Evolutionary conservation across 2,329 filamentous ascomycete genomes (phyloP).

Genomic region (Aureobasidium sp.): DNA sequence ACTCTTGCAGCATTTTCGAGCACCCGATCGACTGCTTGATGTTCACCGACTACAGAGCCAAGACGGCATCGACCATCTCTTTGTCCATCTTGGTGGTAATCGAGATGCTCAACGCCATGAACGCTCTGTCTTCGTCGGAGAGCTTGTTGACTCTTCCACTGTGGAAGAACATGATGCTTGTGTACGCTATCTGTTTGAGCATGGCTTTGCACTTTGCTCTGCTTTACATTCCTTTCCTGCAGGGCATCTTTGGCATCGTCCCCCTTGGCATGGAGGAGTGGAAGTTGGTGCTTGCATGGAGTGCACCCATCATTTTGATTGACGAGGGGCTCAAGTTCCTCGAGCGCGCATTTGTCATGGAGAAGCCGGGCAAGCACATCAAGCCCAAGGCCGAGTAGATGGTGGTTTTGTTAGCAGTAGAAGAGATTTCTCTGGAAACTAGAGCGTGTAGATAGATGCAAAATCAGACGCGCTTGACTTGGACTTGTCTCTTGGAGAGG

Average conservation of each 20-base stretch:
- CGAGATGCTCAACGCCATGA: conserved; percentile 99
- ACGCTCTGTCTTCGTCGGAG: conserved; percentile 91
- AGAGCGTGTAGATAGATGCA: neutral
- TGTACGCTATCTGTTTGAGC: conserved; percentile 85
- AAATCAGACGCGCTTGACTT: neutral
- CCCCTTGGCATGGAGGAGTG: conserved; percentile 82
- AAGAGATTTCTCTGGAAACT: neutral
- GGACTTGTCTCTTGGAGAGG: neutral
- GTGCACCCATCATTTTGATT: conserved; percentile 80
- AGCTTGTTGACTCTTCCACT: conserved; percentile 86
- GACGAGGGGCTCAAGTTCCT: conserved; percentile 77
- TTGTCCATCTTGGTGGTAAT: conserved; percentile 90
- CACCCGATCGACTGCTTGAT: conserved; percentile 86
- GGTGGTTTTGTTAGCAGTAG: neutral
- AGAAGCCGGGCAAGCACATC: conserved; percentile 14
- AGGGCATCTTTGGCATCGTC: conserved; percentile 82
- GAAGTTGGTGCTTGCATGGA: conserved; percentile 84
- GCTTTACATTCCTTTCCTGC: conserved; percentile 83
- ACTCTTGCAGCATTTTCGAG: conserved; percentile 80
- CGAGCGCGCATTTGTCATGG: conserved; percentile 47
- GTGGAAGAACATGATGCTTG: conserved; percentile 98
- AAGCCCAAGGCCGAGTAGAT: conserved; percentile 18
- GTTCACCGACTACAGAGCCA: conserved; percentile 79
- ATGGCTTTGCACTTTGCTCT: conserved; percentile 95
- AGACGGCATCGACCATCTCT: conserved; percentile 86